Base-by-base conservation (phyloP, 352 stramenopile species). In the Pythium grandisporangium region DNA sequence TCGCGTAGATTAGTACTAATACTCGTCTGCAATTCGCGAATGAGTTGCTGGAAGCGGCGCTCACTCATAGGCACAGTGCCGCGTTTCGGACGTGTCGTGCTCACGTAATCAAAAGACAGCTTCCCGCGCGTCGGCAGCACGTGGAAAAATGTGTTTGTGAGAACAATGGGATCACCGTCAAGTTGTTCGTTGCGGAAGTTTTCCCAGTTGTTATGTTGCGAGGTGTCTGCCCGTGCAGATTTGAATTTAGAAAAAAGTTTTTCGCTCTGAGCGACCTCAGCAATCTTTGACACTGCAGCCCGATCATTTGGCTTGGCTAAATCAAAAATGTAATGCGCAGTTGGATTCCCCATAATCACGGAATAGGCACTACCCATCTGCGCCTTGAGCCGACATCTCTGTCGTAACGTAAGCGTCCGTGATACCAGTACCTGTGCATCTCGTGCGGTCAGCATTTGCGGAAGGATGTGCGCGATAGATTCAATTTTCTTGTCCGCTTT, bases 101-200 rank as follows among this genome's bases (percentile, higher is more conserved):
- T 94, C 42, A 95, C 86, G 45, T 94, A 96, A 53, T 96, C 84
- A 32, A 96, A 93, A n/a, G 66, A 73, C 2, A 96, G 66, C 48
- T 83, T 88, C 12, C 85, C 84, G 2, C 64, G 56, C 0, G 40
- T 39, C 14, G 85, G 84, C 6, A 89, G 57, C 13, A 78, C 63
- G 48, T 80, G 67, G 47, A 95, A 93, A 47, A 91, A 95, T 5
- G 62, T 56, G 24, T 63, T 85, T 26, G 70, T 84, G 17, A 95
- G 57, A 20, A 82, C 63, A 4, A 95, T 56, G 4, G 52, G 57
- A 32, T 76, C 52, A 7, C 77, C 78, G 35, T 95, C 82, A 17
- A 93, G 70, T 27, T 66, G 66, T 62, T 95, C 86, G 39, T 96
- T 96, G 32, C 86, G 72, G 40, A 95, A 96, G 51, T 96, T 96